These are phyloP conservation scores for Apiospora marii DNA, from an alignment of 2,329 filamentous ascomycete species.

Conservation along the genomic window DNA sequence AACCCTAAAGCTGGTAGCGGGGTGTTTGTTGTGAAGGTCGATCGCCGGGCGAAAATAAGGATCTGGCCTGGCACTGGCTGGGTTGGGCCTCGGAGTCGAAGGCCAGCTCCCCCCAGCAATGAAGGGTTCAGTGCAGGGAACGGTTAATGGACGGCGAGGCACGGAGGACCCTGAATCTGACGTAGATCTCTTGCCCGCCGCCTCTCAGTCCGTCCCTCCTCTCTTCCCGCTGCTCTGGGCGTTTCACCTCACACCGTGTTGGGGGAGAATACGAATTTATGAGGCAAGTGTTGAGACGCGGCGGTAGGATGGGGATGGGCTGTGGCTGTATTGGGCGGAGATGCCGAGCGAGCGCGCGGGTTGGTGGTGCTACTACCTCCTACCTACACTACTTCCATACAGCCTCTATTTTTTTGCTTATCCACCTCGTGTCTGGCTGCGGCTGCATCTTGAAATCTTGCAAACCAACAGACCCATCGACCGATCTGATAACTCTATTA, in stretches of 20 bases:
- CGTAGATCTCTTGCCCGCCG: constrained; percentile 1
- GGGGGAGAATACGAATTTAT: constrained; percentile 17
- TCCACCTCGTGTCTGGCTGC: constrained; percentile 6
- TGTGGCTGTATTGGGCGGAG: constrained; percentile 17
- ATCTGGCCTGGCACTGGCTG: neutral
- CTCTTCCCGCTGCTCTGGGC: constrained; percentile 6
- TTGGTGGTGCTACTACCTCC: neutral
- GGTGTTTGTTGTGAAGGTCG: neutral
- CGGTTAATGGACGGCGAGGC: constrained; percentile 5
- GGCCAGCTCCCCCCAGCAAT: constrained; percentile 1
- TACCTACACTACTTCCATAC: neutral
- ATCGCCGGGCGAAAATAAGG: neutral
- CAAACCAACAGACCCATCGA: neutral
- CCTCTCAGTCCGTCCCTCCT: neutral
- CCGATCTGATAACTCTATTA: neutral
- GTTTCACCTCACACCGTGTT: constrained; percentile 20
- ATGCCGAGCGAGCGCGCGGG: neutral
- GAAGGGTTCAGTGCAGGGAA: constrained; percentile 18
- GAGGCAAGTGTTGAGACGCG: constrained; percentile 19
- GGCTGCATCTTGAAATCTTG: too few species aligned
- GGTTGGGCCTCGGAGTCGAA: neutral
- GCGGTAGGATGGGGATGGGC: neutral
- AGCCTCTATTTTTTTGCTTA: neutral
- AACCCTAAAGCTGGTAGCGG: neutral
- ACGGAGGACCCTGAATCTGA: constrained; percentile 19